A percentile compares a stretch with the other conserved stretches of the same genome.
These are phyloP conservation scores for Cryptosporidium ryanae DNA, from an alignment of 169 alveolate species.

Conservation along the genomic window DNA sequence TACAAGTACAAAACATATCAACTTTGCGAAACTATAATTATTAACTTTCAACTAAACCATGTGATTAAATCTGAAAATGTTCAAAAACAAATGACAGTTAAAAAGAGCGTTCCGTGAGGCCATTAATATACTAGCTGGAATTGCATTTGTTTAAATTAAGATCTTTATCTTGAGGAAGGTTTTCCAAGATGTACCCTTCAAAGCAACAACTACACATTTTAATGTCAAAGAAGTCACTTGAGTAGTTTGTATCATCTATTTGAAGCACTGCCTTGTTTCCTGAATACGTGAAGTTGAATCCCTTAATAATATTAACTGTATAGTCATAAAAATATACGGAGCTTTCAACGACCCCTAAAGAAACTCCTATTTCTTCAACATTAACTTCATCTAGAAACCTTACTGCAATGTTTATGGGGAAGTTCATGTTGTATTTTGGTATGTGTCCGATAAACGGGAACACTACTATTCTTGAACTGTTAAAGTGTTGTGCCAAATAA, in stretches of 20 bases:
- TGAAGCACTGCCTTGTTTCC: not conserved
- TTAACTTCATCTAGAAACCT: not conserved
- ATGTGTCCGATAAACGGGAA: constrained; percentile 40
- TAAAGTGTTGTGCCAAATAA: constrained; percentile 1
- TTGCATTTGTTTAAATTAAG: no score
- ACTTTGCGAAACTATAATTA: not conserved
- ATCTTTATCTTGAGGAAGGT: no score
- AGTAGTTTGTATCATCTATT: not conserved
- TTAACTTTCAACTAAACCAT: not conserved
- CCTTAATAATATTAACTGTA: constrained; percentile 29
- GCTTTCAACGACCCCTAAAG: not conserved
- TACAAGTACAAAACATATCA: not conserved
- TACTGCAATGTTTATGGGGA: not conserved
- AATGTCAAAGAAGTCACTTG: not conserved
- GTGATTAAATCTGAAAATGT: no score
- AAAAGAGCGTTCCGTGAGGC: no score
- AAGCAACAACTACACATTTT: no score
- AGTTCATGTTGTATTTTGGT: not conserved
- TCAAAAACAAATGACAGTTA: no score
- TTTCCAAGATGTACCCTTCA: no score
- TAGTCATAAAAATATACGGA: constrained; percentile 18
- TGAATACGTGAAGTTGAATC: not conserved
- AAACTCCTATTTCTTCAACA: constrained; percentile 15
- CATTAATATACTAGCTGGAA: no score
- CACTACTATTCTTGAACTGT: constrained; percentile 14